These are phyloP conservation scores for Lactifluus hygrophoroides DNA, from an alignment of 768 basidiomycete species.

Conservation along the genomic window DNA sequence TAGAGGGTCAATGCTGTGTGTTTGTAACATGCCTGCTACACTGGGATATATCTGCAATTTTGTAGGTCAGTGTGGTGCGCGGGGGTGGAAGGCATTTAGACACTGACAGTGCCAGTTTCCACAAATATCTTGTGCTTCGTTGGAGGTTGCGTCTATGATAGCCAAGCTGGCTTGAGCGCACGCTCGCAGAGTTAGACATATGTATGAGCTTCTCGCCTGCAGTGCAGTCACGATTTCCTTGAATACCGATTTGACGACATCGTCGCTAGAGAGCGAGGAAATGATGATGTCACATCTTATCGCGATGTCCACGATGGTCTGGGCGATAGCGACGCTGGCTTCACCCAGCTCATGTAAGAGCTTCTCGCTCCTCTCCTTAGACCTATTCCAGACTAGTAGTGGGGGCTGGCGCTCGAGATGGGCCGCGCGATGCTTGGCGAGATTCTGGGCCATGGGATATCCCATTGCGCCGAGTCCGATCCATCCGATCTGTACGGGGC, in stretches of 20 bases:
- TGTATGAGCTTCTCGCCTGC: conserved; percentile 33
- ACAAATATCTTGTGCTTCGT: conserved; percentile 65
- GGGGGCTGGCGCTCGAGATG: conserved; percentile 36
- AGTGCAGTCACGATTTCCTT: conserved; percentile 50
- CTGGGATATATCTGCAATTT: conserved; percentile 43
- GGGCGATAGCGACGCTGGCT: conserved; percentile 46
- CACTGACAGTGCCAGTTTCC: conserved; percentile 74
- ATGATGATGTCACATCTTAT: conserved; percentile 57
- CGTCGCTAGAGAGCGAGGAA: conserved; percentile 66
- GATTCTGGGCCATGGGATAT: conserved; percentile 67
- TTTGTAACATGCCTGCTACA: conserved; percentile 34
- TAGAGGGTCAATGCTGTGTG: not conserved
- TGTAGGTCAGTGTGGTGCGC: not conserved
- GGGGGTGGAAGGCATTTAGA: not conserved
- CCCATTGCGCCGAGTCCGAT: conserved; percentile 61
- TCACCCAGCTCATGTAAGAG: conserved; percentile 49
- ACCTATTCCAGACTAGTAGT: conserved; percentile 72
- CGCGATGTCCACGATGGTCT: conserved; percentile 19
- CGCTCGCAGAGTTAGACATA: not conserved
- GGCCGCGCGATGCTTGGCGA: conserved; percentile 45
- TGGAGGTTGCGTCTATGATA: conserved; percentile 29
- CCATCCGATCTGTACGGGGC: conserved; percentile 37
- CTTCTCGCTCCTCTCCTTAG: conserved; percentile 47
- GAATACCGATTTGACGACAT: conserved; percentile 57
- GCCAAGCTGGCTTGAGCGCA: not conserved